Percentiles rank a stretch among this genome's conserved stretches.
These are phyloP conservation scores for Claviceps maximensis DNA, from an alignment of 2,329 filamentous ascomycete genomes.

Conservation along the genomic window DNA sequence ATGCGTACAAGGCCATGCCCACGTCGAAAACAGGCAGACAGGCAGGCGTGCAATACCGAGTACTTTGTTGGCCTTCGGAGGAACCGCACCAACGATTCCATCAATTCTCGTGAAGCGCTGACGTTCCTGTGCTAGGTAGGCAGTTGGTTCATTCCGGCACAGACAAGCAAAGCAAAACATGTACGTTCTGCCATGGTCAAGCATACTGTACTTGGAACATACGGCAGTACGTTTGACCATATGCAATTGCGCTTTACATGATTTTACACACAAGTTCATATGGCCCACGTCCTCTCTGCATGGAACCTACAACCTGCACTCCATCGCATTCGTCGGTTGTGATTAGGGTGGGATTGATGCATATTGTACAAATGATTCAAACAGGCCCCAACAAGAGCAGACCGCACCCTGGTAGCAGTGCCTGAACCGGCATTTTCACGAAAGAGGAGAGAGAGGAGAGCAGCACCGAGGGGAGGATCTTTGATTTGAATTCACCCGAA, in stretches of 20 bases:
- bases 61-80: background rate
- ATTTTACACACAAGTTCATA: no score
- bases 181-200: background rate
- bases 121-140: no score
- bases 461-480: no score
- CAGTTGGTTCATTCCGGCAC: no score
- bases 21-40: no score
- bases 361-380: background rate
- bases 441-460: background rate
- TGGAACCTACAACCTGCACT: background rate
- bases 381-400: background rate
- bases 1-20: no score
- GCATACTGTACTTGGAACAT: background rate
- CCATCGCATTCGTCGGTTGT: background rate
- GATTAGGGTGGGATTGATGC: background rate
- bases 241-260: background rate
- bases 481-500: background rate
- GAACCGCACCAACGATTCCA: background rate
- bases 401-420: background rate
- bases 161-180: background rate
- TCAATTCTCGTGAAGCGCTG: background rate
- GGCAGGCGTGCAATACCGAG: no score
- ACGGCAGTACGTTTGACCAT: background rate
- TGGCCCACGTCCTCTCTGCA: background rate
- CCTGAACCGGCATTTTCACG: background rate